Base-by-base conservation (phyloP, 805 yeast species). In the Sugiyamaella lignohabitans region DNA sequence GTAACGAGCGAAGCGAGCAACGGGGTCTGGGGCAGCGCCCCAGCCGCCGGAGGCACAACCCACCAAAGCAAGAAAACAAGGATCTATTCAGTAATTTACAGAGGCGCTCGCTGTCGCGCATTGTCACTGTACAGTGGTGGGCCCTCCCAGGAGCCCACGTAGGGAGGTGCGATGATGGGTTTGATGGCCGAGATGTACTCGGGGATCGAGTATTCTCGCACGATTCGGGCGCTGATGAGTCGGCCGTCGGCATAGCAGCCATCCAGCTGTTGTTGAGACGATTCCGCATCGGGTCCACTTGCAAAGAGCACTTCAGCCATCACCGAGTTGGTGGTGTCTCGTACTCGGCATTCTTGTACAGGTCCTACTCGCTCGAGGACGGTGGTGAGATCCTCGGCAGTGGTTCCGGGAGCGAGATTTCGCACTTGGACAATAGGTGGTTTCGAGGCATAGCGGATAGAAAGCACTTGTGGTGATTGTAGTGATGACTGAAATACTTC, bases 241-340 rank as follows among this genome's bases (percentile, higher is more conserved):
- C 73, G 59, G 11, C 77, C 77, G 55, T 76, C 79, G 10, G 78
- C 78, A n/a, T 63, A 49, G 1, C 72, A 73, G 4, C 71, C 69
- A 49, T 76, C 61, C 29, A 75, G 62, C 34, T 58, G 50, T 17
- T 52, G 50, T 16, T 58, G 57, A 0, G 72, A 72, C 2, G 43
- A 48, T 10, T 58, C 54, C 22, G 75, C 56, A 11, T 54, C 55
- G 0, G 54, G 53, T 1, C 66, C 60, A 23, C 64, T 56, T 1
- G 47, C 47, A 47, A 61, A 60, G 29, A 49, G 38, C 11, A 61
- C 53, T 42, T 62, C 66, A 1, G 63, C 63, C 34, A 49, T 44
- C 4, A 59, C 53, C 2, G 51, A 35, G 32, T 40, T 43, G 17
- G 50, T 49, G 6, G 38, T 30, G 14, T 40, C 42, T 23, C 43